Evolutionary conservation across 306 rosid genomes (phyloP).

Genomic region (Abrus pulchellus): DNA sequence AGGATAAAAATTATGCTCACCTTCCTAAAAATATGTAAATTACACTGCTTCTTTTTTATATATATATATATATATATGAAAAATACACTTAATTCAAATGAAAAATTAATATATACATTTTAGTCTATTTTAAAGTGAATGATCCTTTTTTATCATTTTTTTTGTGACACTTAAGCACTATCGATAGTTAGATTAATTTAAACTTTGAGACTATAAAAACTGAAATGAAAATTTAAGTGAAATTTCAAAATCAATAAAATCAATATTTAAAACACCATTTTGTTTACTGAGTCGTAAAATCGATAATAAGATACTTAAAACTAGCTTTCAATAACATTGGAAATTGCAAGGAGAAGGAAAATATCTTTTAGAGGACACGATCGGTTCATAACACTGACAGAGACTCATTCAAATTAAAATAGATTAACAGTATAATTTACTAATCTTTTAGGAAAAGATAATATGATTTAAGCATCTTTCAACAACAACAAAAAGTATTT

Average conservation of each 20-base stretch:
- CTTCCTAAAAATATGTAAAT: no score
- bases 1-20: no score
- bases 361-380: not conserved
- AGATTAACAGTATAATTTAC: not conserved
- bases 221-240: not conserved
- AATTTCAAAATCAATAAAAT: not conserved
- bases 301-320: not conserved
- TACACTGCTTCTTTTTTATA: no score
- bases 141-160: not conserved
- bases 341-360: not conserved
- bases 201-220: not conserved
- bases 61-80: no score
- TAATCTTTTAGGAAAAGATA: no score
- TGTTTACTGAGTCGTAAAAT: not conserved
- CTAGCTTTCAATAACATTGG: not conserved
- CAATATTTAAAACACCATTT: not conserved
- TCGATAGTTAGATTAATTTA: not conserved
- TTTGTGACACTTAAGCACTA: not conserved
- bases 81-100: no score
- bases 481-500: not conserved
- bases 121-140: no score
- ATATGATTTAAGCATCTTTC: not conserved
- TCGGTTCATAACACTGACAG: no score
- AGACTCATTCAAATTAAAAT: not conserved
- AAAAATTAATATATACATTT: no score